Percentiles rank a stretch among this genome's conserved stretches.
Conservation (phyloP, 2,329 filamentous ascomycete species). For the Fusarium hostae region DNA sequence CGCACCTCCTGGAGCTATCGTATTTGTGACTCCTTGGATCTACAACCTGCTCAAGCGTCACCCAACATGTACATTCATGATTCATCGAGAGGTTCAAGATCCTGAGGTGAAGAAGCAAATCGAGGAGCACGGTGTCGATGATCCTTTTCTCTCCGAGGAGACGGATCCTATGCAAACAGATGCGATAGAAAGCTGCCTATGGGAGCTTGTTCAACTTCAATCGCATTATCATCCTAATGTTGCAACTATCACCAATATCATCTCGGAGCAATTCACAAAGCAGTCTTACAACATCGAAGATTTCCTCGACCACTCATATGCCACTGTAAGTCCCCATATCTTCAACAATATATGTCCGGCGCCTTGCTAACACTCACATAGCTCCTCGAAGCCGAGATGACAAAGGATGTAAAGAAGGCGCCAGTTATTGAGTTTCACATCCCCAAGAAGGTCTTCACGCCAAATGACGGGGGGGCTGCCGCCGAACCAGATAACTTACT, state of each 20-base stretch:
- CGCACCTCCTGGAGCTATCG: constrained; percentile 88
- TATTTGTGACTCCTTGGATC: constrained; percentile 89
- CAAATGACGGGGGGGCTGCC: constrained; percentile 59
- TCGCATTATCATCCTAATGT: constrained; percentile 98
- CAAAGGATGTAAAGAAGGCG: constrained; percentile 83
- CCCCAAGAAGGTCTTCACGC: constrained; percentile 80
- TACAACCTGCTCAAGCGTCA: constrained; percentile 95
- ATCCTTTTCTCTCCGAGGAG: constrained; percentile 82
- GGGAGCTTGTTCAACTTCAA: constrained; percentile 93
- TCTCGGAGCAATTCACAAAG: constrained; percentile 98
- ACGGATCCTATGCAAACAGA: constrained; percentile 83
- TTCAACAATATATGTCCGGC: background rate
- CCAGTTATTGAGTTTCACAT: constrained; percentile 96
- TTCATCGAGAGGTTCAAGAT: constrained; percentile 79
- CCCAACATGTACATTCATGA: constrained; percentile 93
- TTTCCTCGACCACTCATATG: constrained; percentile 94
- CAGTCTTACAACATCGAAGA: constrained; percentile 95
- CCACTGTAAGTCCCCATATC: constrained; percentile 66
- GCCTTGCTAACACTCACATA: constrained; percentile 47
- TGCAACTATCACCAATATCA: constrained; percentile 90
- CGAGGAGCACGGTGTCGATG: constrained; percentile 69
- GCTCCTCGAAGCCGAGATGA: constrained; percentile 86
- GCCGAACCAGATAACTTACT: constrained; percentile 65
- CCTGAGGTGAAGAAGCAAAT: constrained; percentile 67
- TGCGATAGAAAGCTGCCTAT: constrained; percentile 92